Evolutionary conservation across 148 eudicot genomes (phyloP), one percentile per base, ranked within the genome.

Genomic region (Rhododendron williamsianum): DNA sequence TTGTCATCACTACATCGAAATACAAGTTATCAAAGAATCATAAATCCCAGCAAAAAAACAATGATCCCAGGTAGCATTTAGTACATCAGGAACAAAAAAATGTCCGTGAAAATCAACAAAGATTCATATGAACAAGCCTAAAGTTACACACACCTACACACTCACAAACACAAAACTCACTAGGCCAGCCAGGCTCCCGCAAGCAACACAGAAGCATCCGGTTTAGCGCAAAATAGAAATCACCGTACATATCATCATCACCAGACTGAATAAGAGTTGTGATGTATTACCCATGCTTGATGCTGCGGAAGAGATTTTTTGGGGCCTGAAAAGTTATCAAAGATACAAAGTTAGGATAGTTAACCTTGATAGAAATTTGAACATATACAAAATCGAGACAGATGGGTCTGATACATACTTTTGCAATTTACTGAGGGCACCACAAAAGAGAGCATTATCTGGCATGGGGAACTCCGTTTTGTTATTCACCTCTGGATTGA

Each of bases 381-480:
- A 33, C 30, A 4, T 6, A 30, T 35, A 58, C 25, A 76, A 13
- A 60, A n/a, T 82, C 35, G 10, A 46, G 18, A 74, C n/a, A 80
- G 13, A 51, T 15, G 23, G 71, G 2, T 19, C 49, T 7, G 67
- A n/a, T 76, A 38, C 94, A 41, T 95, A 94, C 98, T 94, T 95
- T 33, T 95, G 98, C 84, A 89, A 15, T 78, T 87, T 91, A 86
- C 88, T 84, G 49, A 97, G 98, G 78, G 95, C 89, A 41, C 99
- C 99, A 78, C 99, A 97, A 89, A 78, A 97, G 6, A 95, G 98
- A 82, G 90, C 94, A 84, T 95, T 97, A 12, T 91, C 94, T 3
- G 98, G 99, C 67, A 86, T 87, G 54, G 98, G 92, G 38, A 94
- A 82, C 92, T 95, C 98, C 4, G 96, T 93, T 90, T 94, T 93